phyloP scores from a whole-genome alignment of 305 asterid genomes.

The Rubia peregrina region DNA sequence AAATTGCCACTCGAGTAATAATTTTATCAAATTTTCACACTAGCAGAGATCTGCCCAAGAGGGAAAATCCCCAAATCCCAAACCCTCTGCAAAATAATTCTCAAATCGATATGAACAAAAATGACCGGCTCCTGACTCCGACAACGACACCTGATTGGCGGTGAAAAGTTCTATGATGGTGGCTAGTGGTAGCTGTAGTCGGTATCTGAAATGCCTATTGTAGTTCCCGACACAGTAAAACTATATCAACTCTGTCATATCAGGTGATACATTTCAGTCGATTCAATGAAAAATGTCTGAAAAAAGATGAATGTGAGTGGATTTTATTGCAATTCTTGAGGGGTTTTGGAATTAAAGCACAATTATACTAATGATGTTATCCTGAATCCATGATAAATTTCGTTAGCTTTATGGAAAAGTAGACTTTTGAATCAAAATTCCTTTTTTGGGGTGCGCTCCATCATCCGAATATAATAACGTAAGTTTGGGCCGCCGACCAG shows the following conservation, averaged over 20 bases:
- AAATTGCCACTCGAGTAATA: no score
- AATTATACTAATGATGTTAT: neutral
- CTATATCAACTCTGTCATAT: neutral
- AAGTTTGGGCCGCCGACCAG: constrained; percentile 5
- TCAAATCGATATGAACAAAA: no score
- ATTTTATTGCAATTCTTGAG: neutral
- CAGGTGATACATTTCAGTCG: neutral
- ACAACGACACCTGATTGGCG: no score
- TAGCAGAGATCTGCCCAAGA: no score
- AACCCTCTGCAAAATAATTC: no score
- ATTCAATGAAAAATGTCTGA: neutral
- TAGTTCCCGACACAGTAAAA: neutral
- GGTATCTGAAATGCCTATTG: neutral
- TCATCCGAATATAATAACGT: neutral
- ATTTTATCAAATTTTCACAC: no score
- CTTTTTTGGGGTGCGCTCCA: neutral
- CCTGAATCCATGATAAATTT: neutral
- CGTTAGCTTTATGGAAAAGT: no score
- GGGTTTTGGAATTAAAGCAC: neutral
- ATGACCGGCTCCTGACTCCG: no score
- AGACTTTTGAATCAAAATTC: neutral
- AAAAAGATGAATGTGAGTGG: neutral
- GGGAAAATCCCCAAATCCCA: no score
- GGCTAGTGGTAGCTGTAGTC: neutral
- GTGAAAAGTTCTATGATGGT: neutral